A percentile compares a stretch with the other conserved stretches of the same genome.
These are phyloP conservation scores for Lathyrus oleraceus DNA, from an alignment of 306 rosid genomes.

Conservation along the genomic window DNA sequence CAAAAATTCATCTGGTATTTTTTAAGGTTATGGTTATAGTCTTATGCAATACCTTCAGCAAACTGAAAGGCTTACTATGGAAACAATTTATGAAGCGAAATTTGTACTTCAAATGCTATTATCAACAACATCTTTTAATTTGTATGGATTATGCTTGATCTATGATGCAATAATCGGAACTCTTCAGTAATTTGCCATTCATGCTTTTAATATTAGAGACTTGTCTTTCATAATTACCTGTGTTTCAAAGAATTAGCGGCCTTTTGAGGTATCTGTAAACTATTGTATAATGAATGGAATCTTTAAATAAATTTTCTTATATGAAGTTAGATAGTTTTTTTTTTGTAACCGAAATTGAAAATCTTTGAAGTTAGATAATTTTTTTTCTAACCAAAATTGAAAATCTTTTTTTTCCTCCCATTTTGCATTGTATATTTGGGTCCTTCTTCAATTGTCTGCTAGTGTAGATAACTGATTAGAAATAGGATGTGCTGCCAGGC, in stretches of 20 bases:
- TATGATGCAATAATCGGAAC: slow-evolving; percentile 1
- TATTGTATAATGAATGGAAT: not conserved
- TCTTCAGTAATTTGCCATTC: slow-evolving; percentile 3
- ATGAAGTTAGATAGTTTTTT: slow-evolving; percentile 15
- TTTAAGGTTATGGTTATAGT: not conserved
- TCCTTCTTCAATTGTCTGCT: slow-evolving; percentile 15
- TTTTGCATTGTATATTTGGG: not conserved
- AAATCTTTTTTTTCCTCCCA: not conserved
- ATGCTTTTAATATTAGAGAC: slow-evolving; percentile 8
- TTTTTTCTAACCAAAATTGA: not conserved
- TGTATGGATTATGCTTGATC: slow-evolving; percentile 11
- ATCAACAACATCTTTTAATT: not conserved
- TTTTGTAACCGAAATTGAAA: not conserved
- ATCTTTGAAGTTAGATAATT: slow-evolving; percentile 1
- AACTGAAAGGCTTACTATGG: slow-evolving; percentile 15
- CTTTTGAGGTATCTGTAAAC: not conserved
- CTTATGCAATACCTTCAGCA: slow-evolving; percentile 2
- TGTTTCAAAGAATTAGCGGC: not conserved
- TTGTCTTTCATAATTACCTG: slow-evolving; percentile 1
- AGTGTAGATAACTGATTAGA: slow-evolving; percentile 11
- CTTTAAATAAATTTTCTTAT: not conserved
- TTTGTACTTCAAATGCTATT: slow-evolving; percentile 26
- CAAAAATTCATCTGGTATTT: not conserved
- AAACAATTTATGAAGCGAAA: slow-evolving; percentile 4
- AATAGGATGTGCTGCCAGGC: not conserved